Conservation (phyloP, 768 basidiomycete genomes). For the Hemileccinum impolitum region DNA sequence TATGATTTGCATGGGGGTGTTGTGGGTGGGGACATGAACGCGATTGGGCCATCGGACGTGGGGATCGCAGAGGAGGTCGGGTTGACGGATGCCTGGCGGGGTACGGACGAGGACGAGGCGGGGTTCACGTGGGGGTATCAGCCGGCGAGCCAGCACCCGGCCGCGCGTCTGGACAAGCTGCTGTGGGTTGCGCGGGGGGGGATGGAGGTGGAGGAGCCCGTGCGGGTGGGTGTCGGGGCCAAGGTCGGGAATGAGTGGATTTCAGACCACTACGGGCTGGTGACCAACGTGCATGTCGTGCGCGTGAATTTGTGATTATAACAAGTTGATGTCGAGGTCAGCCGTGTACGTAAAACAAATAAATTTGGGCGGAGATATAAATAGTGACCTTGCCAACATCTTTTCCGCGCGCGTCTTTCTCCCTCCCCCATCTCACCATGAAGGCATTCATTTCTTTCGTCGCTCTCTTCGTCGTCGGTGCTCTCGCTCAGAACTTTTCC, state of each 20-base stretch:
- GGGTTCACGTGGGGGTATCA: slow-evolving; percentile 74
- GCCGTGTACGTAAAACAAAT: slow-evolving; percentile 9
- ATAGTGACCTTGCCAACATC: slow-evolving; percentile 16
- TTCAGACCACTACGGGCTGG: slow-evolving; percentile 69
- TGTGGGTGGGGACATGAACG: slow-evolving; percentile 73
- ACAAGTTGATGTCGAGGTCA: background rate
- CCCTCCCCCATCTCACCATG: slow-evolving; percentile 38
- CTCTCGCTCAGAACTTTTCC: slow-evolving; percentile 46
- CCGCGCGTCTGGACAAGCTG: slow-evolving; percentile 63
- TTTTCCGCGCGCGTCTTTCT: slow-evolving; percentile 17
- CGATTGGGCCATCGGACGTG: slow-evolving; percentile 47
- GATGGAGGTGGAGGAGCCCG: slow-evolving; percentile 51
- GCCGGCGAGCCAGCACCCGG: slow-evolving; percentile 42
- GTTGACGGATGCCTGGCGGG: slow-evolving; percentile 59
- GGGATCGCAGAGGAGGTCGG: slow-evolving; percentile 42
- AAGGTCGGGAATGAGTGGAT: slow-evolving; percentile 47
- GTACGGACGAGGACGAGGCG: slow-evolving; percentile 38
- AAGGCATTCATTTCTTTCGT: slow-evolving; percentile 39
- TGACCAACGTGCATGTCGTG: slow-evolving; percentile 35
- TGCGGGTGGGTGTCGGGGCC: slow-evolving; percentile 54
- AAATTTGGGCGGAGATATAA: slow-evolving; percentile 34
- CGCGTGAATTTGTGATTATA: slow-evolving; percentile 19
- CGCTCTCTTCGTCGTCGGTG: slow-evolving; percentile 41
- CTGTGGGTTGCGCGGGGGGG: slow-evolving; percentile 50
- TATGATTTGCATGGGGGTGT: slow-evolving; percentile 52